These are phyloP conservation scores for Yamadazyma oceani DNA, from an alignment of 1,139 yeast species.

Conservation along the genomic window DNA sequence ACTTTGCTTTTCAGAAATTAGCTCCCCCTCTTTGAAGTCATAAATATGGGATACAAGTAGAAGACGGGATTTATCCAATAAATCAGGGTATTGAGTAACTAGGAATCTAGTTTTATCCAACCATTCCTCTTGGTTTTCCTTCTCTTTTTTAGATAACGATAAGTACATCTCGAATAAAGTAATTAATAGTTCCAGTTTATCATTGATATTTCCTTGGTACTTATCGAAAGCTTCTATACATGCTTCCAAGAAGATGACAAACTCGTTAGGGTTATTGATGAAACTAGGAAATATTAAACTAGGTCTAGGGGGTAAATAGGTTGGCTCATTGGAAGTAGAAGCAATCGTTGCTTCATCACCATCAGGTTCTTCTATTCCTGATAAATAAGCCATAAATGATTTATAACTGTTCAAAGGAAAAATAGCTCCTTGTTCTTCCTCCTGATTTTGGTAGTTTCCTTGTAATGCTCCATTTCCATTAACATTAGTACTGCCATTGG, in stretches of 20 bases:
- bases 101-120: conserved; percentile 59
- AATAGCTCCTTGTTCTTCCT: neutral
- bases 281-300: conserved; percentile 84
- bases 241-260: conserved; percentile 92
- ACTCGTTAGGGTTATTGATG: conserved; percentile 79
- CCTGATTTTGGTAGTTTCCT: conserved; percentile 12
- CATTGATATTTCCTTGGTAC: conserved; percentile 70
- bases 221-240: conserved; percentile 77
- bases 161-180: conserved; percentile 84
- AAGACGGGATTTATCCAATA: conserved; percentile 60
- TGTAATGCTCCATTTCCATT: conserved; percentile 8
- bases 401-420: conserved; percentile 60
- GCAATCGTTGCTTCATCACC: conserved; percentile 16
- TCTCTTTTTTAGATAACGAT: conserved; percentile 48
- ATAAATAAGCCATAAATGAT: conserved; percentile 68
- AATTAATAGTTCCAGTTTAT: conserved; percentile 68
- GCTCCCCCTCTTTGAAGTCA: conserved; percentile 52
- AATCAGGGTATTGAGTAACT: conserved; percentile 39
- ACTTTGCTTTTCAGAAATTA: conserved; percentile 31
- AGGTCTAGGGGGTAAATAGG: conserved; percentile 92
- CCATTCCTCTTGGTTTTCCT: conserved; percentile 50
- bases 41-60: conserved; percentile 68
- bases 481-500: conserved; percentile 7
- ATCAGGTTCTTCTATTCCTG: conserved; percentile 22
- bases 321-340: conserved; percentile 41